Base-by-base conservation (phyloP, 2,329 filamentous ascomycete species). In the Verticillium dahliae region DNA sequence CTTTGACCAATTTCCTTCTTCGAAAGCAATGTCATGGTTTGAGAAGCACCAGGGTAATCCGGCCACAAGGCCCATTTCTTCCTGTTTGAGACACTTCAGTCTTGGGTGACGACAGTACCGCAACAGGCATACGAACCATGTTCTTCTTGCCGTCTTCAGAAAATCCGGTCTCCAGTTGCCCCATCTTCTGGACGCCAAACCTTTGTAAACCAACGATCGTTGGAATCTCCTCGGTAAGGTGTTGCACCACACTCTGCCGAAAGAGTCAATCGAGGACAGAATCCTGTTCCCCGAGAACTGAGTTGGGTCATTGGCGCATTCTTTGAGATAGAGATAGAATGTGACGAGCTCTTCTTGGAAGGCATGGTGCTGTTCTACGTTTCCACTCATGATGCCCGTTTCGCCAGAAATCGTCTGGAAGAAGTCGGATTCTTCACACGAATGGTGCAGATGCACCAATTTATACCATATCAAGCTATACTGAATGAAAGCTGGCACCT, bases 361-460 rank as follows among this genome's bases (percentile, higher is more conserved):
- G 1, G 68, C 67, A 9, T 70, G 67, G 62, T 80, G 78, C 59
- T 81, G 76, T 18, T 73, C 71, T 3, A 79, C 67, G 63, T 77
- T 80, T 55, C 62, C 66, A 14, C 76, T 74, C 76, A 80, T 79
- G 31, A 78, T 62, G 1, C 73, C 74, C 45, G 68, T 65, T 11
- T 73, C 70, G 0, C 72, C 75, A 3, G 71, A 63, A 27, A 75
- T 60, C 39, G 67, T 62, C 62, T 78, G 74, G 63, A 81, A 80
- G 50, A 78, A 68, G 31, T 64, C 41, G 2, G 62, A 65, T 59
- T 80, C 78, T 62, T 80, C 78, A 0, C 64, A 60, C 1, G 69
- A 60, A 62, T 81, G 77, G 62, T 81, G 79, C 13, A 72, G 65
- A 38, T 74, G 63, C 2, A 80, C 35, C 15, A 74, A 64, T 2